Evolutionary conservation across 116 monocot species (phyloP).

Genomic region (Cymodocea nodosa): DNA sequence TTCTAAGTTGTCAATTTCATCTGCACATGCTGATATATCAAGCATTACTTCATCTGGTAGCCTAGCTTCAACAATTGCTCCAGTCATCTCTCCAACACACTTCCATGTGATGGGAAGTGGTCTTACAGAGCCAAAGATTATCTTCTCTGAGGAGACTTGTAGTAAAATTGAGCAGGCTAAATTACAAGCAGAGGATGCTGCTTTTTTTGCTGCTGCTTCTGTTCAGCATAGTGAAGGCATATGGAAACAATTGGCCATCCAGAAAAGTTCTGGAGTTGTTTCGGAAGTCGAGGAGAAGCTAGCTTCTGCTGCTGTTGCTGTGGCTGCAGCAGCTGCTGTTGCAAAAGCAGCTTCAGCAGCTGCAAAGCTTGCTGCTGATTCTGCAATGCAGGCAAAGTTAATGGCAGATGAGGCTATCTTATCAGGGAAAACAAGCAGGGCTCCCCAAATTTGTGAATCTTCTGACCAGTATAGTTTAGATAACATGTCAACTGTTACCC

Average conservation of each 20-base stretch:
- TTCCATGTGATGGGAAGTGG: constrained; percentile 28
- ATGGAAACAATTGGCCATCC: constrained; percentile 55
- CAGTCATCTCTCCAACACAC: constrained; percentile 19
- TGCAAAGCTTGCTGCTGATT: constrained; percentile 75
- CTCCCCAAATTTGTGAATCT: constrained; percentile 14
- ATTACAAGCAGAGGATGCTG: constrained; percentile 75
- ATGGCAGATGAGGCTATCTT: constrained; percentile 75
- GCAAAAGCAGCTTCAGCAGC: constrained; percentile 88
- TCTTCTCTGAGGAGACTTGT: constrained; percentile 52
- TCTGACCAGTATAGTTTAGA: constrained; percentile 13
- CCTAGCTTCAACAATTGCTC: constrained; percentile 16
- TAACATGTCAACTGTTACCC: constrained; percentile 18
- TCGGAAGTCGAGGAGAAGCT: constrained; percentile 58
- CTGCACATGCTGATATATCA: constrained; percentile 14
- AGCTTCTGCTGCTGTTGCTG: constrained; percentile 80
- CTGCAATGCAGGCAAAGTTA: constrained; percentile 81
- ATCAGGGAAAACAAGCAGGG: constrained; percentile 17
- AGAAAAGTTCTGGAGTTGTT: constrained; percentile 35
- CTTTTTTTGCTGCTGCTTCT: constrained; percentile 51
- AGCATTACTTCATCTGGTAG: constrained; percentile 12
- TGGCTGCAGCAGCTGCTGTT: constrained; percentile 61
- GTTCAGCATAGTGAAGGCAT: constrained; percentile 54
- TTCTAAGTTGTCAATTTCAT: constrained; percentile 1
- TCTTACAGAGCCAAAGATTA: constrained; percentile 24
- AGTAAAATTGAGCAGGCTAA: constrained; percentile 69